Base-by-base conservation (phyloP, 1,139 yeast species). In the Geotrichum reessii region DNA sequence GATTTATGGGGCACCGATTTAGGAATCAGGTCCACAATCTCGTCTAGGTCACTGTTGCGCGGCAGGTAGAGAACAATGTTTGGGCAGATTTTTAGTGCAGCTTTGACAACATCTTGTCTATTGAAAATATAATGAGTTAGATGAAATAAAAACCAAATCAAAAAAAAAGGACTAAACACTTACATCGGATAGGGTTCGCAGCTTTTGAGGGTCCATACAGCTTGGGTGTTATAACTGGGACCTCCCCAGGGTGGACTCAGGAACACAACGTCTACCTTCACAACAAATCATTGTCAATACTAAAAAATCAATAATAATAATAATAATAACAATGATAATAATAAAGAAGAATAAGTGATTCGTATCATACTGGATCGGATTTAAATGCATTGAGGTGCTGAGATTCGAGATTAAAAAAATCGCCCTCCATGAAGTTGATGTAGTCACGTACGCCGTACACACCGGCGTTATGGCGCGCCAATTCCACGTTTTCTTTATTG, bases 211-310 rank as follows among this genome's bases (percentile, higher is more conserved):
- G 85, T 83, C 74, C 82, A 87, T 0, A 69, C 65, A 0, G 75
- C 75, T 3, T 68, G 64, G 11, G 74, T 66, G 42, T 75, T 73
- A 72, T 92, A 93, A 3, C 74, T 70, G 0, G 95, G 90, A 0
- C 99, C 99, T 17, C 98, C 98, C 99, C 99, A 93, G 0, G 98
- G 98, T 0, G 98, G 98, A 5, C 97, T 89, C 25, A 85, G 80
- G 72, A 90, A 92, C 6, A 87, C 78, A 51, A 88, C 79, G 66
- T 87, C 95, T 9, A 50, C 37, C 58, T 50, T 24, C 11, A 25
- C 28, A 33, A 5, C 37, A 22, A 33, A 17, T n/a, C 2, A 33
- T 1, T 12, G 40, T n/a, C 2, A 33, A 7, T 12, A n/a, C 14
- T 33, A 33, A n/a, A 8, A 33, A 25, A 5, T 25, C 7, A 25